Base-by-base conservation (phyloP, 495 filamentous ascomycete species). In the Tuber borchii region DNA sequence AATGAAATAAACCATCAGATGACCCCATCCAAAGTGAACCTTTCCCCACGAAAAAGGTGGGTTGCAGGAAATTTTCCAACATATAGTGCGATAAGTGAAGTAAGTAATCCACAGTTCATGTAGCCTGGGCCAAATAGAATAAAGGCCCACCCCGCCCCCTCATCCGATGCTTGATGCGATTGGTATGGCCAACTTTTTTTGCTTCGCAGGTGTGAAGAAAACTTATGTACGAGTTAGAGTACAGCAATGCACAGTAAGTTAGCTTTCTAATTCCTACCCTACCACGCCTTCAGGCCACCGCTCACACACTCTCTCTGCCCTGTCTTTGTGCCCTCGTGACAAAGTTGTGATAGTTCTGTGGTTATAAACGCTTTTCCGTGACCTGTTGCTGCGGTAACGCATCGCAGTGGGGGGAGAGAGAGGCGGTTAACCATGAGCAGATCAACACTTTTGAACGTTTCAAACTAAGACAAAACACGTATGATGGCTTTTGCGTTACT, bases 391-490 rank as follows among this genome's bases (percentile, higher is more conserved):
- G 16, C 26, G 56, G 56, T 65, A 65, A 65, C 56, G 56, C 56
- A 61, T 34, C 12, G 56, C 8, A 2, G 26, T 6, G 56, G 12
- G 26, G 26, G 20, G 48, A 48, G 48, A 20, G 26, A n/a, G 56
- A 65, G 6, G 56, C 26, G 56, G 56, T 31, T 16, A 46, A 61
- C 56, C n/a, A 16, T 34, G 56, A 65, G 56, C 56, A 34, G 56
- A 65, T 34, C 56, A 65, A 65, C 56, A 65, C 56, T 34, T 65
- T 65, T 65, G 56, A 65, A 65, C 56, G 56, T 65, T 65, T 65
- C 56, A 65, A 7, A 65, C 56, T 2, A 65, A 65, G 56, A 65
- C 56, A 65, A 65, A 65, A 65, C 56, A 65, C 56, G 56, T 34
- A 65, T 65, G 14, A 34, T 34, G 56, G 56, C 26, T 65, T 17